These are phyloP conservation scores for Plicaturopsis crispa DNA, from an alignment of 768 basidiomycete species.

Conservation along the genomic window DNA sequence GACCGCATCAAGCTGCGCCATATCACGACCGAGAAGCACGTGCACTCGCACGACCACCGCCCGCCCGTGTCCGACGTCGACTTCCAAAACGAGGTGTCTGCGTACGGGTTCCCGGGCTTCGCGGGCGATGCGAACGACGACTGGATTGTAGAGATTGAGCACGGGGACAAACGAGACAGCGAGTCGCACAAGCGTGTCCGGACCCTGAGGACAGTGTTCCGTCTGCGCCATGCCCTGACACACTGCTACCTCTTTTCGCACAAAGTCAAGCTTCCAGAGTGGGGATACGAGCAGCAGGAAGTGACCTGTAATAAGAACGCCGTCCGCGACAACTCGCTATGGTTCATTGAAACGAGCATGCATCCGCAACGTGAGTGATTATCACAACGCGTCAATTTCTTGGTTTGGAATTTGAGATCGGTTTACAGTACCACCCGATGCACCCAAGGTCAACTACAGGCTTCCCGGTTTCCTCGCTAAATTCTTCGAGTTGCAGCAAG, in stretches of 20 bases:
- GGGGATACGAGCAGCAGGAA: slow-evolving; percentile 98
- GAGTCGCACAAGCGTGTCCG: slow-evolving; percentile 65
- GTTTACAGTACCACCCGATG: slow-evolving; percentile 55
- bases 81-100: slow-evolving; percentile 98
- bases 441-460: slow-evolving; percentile 83
- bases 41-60: slow-evolving; percentile 93
- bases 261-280: slow-evolving; percentile 95
- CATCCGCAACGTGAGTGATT: slow-evolving; percentile 63
- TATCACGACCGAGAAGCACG: slow-evolving; percentile 68
- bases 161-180: slow-evolving; percentile 53
- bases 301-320: slow-evolving; percentile 99
- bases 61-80: slow-evolving; percentile 96
- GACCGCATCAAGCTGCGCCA: slow-evolving; percentile 79
- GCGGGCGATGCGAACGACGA: slow-evolving; percentile 90
- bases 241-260: slow-evolving; percentile 98
- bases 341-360: slow-evolving; percentile 85
- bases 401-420: not conserved
- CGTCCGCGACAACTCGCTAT: slow-evolving; percentile 78
- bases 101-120: slow-evolving; percentile 83
- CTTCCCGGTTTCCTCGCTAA: slow-evolving; percentile 86
- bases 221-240: slow-evolving; percentile 74
- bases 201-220: slow-evolving; percentile 77
- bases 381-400: no score
- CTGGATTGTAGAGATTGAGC: slow-evolving; percentile 82
- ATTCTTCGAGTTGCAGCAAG: slow-evolving; percentile 85